These are phyloP conservation scores for Podospora tetraspora DNA, from an alignment of 495 filamentous ascomycete species.

Conservation along the genomic window DNA sequence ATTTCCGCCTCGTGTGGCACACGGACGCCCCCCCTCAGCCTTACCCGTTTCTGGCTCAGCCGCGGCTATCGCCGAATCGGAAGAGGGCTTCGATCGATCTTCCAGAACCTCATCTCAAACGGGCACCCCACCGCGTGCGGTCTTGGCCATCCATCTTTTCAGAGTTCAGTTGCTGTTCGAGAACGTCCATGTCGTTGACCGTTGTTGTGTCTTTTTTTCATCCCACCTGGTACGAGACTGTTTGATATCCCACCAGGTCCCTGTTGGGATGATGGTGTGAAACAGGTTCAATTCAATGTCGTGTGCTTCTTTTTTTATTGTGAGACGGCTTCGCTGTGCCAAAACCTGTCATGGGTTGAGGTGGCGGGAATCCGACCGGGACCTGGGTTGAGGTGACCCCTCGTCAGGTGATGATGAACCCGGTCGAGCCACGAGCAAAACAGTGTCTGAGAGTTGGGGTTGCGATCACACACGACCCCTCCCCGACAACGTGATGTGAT, in stretches of 20 bases:
- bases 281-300: neutral
- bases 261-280: neutral
- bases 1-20: slow-evolving; percentile 19
- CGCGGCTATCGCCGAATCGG: slow-evolving; percentile 12
- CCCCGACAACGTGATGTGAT: neutral
- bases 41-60: slow-evolving; percentile 25
- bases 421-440: neutral
- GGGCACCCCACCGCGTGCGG: slow-evolving; percentile 1
- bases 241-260: neutral
- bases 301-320: neutral
- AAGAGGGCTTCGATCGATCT: slow-evolving; percentile 16
- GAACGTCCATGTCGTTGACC: neutral
- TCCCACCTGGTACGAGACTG: neutral
- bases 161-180: neutral
- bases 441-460: neutral
- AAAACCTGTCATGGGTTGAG: neutral
- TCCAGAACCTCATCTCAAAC: slow-evolving; percentile 21
- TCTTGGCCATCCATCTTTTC: neutral
- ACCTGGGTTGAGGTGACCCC: neutral
- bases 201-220: neutral
- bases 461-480: neutral
- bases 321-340: neutral
- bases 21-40: slow-evolving; percentile 18
- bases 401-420: neutral
- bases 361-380: neutral